A percentile compares a stretch with the other conserved stretches of the same genome.
Conservation (phyloP, 371 early-diverging fungal genomes). For the Lichtheimia hyalospora region DNA sequence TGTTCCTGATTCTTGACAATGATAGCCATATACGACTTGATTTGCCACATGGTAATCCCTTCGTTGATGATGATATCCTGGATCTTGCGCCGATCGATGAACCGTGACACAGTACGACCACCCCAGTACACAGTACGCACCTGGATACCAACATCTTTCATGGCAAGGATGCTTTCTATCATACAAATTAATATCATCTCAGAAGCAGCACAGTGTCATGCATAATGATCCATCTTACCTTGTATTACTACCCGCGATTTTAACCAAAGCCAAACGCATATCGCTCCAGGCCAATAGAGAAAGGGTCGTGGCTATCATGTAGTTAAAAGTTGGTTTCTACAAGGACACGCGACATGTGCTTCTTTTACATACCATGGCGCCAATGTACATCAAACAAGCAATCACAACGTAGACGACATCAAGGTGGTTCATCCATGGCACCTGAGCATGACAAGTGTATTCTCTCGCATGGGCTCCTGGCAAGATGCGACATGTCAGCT, state of each 20-base stretch:
- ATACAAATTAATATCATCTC: background rate
- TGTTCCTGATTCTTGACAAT: slow-evolving; percentile 59
- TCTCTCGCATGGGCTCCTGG: slow-evolving; percentile 24
- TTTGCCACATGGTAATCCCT: slow-evolving; percentile 73
- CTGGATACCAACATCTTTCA: slow-evolving; percentile 72
- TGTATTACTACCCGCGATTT: slow-evolving; percentile 5
- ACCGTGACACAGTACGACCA: slow-evolving; percentile 53
- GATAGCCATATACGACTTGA: slow-evolving; percentile 74
- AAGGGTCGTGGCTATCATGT: background rate
- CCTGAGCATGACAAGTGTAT: slow-evolving; percentile 14
- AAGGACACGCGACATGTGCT: too few species aligned
- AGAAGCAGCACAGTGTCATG: background rate
- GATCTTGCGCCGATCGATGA: slow-evolving; percentile 66
- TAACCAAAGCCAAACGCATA: background rate
- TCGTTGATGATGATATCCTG: slow-evolving; percentile 74
- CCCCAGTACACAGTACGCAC: slow-evolving; percentile 62
- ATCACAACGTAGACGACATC: slow-evolving; percentile 8
- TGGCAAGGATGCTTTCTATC: slow-evolving; percentile 62
- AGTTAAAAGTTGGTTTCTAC: too few species aligned
- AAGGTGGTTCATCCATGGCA: background rate
- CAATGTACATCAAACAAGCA: background rate
- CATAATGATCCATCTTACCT: background rate
- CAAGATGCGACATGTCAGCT: slow-evolving; percentile 22
- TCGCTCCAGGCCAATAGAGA: background rate
- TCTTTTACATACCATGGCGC: background rate